These are phyloP conservation scores for Eutrema salsugineum DNA, from an alignment of 441 rosid genomes.

Conservation along the genomic window DNA sequence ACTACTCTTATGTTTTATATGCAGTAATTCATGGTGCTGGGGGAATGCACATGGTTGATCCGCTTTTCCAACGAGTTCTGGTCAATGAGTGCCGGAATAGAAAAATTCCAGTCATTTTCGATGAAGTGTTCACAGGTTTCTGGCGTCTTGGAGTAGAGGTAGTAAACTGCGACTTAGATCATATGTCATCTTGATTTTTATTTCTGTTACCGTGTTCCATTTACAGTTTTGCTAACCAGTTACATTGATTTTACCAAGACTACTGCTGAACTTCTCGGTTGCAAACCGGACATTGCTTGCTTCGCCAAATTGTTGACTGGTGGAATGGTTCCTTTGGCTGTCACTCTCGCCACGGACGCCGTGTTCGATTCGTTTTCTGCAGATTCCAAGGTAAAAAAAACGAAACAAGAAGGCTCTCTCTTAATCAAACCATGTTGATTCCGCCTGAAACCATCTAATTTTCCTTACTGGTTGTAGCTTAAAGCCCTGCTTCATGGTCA, in stretches of 20 bases:
- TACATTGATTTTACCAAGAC: conserved; percentile 42
- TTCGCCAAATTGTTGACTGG: conserved; percentile 91
- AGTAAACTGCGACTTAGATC: conserved; percentile 4
- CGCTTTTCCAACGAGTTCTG: conserved; percentile 85
- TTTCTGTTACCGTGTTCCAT: conserved; percentile 1
- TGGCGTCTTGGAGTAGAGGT: conserved; percentile 99
- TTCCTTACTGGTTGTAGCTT: conserved; percentile 47
- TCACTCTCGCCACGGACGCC: conserved; percentile 68
- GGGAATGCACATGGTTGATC: conserved; percentile 97
- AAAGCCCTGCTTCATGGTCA: conserved; percentile 96
- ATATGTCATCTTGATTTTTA: background rate
- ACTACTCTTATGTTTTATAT: conserved; percentile 7
- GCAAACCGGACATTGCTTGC: conserved; percentile 93
- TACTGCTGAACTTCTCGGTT: conserved; percentile 73
- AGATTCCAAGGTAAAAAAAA: conserved; percentile 68
- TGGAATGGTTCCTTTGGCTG: conserved; percentile 90
- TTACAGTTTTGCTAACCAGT: conserved; percentile 18
- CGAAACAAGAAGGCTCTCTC: background rate
- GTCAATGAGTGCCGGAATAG: conserved; percentile 67
- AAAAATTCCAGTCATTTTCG: conserved; percentile 82
- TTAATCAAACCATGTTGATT: background rate
- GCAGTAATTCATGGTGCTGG: conserved; percentile 91
- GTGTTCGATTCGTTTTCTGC: conserved; percentile 77
- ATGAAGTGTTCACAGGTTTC: conserved; percentile 96
- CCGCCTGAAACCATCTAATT: conserved; percentile 6